Conservation (phyloP, 176 grass and related monocot genomes). For the Aegilops bicornis region DNA sequence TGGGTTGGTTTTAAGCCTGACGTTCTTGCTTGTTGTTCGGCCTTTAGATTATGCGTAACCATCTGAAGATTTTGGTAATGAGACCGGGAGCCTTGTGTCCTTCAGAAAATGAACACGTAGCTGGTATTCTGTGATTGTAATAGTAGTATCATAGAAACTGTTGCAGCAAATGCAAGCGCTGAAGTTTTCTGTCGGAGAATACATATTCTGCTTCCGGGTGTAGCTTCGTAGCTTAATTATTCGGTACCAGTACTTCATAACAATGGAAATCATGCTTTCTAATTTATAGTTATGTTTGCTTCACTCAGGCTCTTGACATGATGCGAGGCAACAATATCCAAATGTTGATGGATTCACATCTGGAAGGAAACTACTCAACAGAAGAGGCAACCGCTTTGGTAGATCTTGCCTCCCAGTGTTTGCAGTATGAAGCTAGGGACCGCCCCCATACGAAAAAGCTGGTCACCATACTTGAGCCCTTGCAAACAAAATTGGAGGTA, state of each 20-base stretch:
- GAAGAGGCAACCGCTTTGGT: constrained; percentile 82
- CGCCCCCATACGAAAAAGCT: constrained; percentile 73
- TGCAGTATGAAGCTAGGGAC: constrained; percentile 94
- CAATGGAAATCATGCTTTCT: background rate
- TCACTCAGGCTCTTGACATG: constrained; percentile 88
- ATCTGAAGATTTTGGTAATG: background rate
- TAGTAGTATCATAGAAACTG: background rate
- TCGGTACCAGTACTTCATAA: background rate
- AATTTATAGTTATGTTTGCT: constrained; percentile 24
- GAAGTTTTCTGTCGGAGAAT: background rate
- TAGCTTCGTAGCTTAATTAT: constrained; percentile 6
- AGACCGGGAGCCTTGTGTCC: background rate
- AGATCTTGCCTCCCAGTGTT: constrained; percentile 82
- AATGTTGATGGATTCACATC: constrained; percentile 90
- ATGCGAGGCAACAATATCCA: constrained; percentile 68
- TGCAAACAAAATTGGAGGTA: constrained; percentile 97
- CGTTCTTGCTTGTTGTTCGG: background rate
- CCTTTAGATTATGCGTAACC: background rate
- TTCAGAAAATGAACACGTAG: background rate
- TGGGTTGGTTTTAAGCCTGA: background rate
- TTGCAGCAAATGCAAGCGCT: background rate
- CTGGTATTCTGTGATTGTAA: background rate
- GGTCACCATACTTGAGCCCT: constrained; percentile 60
- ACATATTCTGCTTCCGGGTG: background rate
- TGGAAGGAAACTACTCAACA: constrained; percentile 91